These are phyloP conservation scores for Penicillium sp. DNA, from an alignment of 2,329 filamentous ascomycete species.

Conservation along the genomic window DNA sequence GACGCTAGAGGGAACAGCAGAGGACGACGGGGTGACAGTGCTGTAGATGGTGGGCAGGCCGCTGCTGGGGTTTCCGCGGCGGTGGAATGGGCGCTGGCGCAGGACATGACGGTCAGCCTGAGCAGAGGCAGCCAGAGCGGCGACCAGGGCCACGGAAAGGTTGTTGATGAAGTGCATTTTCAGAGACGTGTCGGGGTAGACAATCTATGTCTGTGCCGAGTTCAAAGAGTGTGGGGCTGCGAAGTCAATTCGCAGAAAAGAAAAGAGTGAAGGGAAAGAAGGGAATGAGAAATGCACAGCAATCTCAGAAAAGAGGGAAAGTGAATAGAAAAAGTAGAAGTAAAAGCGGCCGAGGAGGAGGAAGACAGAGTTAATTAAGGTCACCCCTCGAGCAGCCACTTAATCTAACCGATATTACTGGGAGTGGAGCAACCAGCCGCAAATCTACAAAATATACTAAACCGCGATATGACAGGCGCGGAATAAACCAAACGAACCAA, in stretches of 20 bases:
- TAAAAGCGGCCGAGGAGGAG: background rate
- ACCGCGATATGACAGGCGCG: background rate
- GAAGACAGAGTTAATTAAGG: constrained; percentile 12
- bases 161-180: constrained; percentile 38
- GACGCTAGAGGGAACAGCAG: constrained; percentile 5
- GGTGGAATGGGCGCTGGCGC: constrained; percentile 19
- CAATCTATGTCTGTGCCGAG: constrained; percentile 5
- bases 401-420: background rate
- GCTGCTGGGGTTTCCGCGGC: background rate
- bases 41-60: constrained; percentile 3
- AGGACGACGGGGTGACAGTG: constrained; percentile 7
- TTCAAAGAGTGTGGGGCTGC: constrained; percentile 15
- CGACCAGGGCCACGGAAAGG: constrained; percentile 33
- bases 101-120: constrained; percentile 31
- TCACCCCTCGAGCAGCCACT: background rate
- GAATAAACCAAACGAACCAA: background rate
- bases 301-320: constrained; percentile 2
- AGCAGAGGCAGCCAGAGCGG: constrained; percentile 33
- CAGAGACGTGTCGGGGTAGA: background rate
- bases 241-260: constrained; percentile 37
- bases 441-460: background rate
- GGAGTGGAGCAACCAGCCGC: background rate
- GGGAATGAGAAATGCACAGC: background rate
- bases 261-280: constrained; percentile 8
- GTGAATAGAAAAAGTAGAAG: constrained; percentile 11